These are phyloP conservation scores for Lactifluus hygrophoroides DNA, from an alignment of 768 basidiomycete species.

Conservation along the genomic window DNA sequence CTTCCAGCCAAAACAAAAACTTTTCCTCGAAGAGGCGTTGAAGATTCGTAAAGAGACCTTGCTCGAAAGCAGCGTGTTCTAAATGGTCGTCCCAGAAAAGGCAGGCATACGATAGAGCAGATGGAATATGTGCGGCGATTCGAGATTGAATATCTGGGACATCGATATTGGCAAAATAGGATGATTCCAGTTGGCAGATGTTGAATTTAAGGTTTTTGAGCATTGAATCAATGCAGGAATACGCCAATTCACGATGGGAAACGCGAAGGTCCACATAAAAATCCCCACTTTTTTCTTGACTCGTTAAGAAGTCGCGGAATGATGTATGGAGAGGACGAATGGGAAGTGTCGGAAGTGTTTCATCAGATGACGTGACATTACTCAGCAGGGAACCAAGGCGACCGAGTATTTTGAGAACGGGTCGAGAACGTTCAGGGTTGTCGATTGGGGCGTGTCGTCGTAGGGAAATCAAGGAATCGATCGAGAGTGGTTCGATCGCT, in stretches of 20 bases:
- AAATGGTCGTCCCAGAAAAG: not conserved
- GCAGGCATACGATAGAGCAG: not conserved
- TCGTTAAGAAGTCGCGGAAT: not conserved
- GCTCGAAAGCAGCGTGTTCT: not conserved
- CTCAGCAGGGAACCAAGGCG: not conserved
- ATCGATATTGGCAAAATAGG: not conserved
- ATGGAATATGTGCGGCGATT: not conserved
- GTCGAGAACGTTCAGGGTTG: no score
- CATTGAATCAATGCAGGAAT: not conserved
- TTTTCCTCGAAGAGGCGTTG: not conserved
- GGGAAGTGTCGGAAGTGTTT: no score
- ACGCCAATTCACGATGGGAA: no score
- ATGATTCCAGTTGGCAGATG: not conserved
- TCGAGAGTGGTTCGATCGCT: not conserved
- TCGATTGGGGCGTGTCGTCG: no score
- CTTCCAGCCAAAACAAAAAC: not conserved
- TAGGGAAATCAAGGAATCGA: not conserved
- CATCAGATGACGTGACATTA: not conserved
- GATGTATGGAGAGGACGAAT: not conserved
- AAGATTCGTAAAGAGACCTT: not conserved
- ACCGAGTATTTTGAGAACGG: no score
- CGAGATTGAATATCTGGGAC: not conserved
- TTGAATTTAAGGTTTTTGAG: not conserved
- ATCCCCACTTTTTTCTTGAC: not conserved
- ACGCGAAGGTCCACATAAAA: not conserved